Percentiles rank a stretch among this genome's conserved stretches.
Conservation (phyloP, 805 yeast genomes). For the Kluyveromyces wickerhamii region DNA sequence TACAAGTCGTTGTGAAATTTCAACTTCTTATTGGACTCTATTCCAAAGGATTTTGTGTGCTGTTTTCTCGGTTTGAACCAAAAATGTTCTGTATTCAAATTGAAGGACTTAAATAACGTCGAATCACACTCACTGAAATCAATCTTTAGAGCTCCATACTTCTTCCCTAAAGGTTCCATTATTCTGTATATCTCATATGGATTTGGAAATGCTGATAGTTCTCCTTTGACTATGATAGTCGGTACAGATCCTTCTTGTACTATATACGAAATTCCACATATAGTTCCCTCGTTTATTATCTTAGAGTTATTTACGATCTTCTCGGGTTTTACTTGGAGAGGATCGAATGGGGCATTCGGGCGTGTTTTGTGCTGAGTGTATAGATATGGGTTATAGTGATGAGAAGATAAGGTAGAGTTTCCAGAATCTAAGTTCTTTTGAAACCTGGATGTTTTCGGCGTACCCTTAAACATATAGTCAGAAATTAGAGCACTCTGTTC, state of each 20-base stretch:
- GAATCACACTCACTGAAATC: conserved; percentile 6
- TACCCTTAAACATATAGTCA: too few relatives aligned
- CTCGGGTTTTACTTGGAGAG: conserved; percentile 8
- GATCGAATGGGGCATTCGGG: conserved; percentile 13
- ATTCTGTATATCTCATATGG: conserved; percentile 20
- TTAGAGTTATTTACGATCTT: conserved; percentile 4
- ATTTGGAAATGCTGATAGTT: conserved; percentile 8
- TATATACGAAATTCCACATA: conserved; percentile 14
- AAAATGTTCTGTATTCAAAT: conserved; percentile 16
- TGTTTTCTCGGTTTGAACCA: conserved; percentile 23
- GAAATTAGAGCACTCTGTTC: not conserved
- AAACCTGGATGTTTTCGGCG: conserved; percentile 10
- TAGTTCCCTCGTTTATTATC: conserved; percentile 3
- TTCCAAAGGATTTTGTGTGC: conserved; percentile 23
- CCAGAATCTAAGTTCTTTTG: conserved; percentile 5
- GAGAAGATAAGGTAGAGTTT: not conserved
- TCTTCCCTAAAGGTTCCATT: conserved; percentile 18
- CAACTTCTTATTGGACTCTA: conserved; percentile 36
- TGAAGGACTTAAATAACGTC: conserved; percentile 5
- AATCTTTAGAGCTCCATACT: conserved; percentile 21
- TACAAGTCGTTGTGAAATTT: conserved; percentile 42
- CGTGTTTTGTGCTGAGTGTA: conserved; percentile 13
- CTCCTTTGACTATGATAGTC: conserved; percentile 11
- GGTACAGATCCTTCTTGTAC: conserved; percentile 19
- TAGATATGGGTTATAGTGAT: conserved; percentile 8